Evolutionary conservation across 345 rosid genomes (phyloP).

Genomic region (Hypericum perforatum): DNA sequence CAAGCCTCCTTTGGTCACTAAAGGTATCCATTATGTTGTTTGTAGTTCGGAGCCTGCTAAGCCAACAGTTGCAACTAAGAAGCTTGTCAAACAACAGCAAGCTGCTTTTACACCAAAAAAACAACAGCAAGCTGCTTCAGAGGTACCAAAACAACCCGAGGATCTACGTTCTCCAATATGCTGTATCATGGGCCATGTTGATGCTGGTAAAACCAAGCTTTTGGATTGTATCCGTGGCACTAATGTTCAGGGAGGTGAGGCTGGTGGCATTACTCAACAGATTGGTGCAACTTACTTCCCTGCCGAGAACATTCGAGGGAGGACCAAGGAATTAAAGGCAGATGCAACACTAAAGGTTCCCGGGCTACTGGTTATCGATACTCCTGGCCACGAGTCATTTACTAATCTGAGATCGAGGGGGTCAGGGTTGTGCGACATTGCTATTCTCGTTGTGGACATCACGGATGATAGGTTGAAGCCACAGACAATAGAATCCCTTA

Average conservation of each 20-base stretch:
- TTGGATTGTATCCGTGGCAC: constrained; percentile 95
- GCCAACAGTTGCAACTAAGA: constrained; percentile 22
- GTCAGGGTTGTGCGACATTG: constrained; percentile 92
- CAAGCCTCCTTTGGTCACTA: constrained; percentile 25
- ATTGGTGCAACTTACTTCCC: constrained; percentile 98
- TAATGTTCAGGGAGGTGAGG: constrained; percentile 98
- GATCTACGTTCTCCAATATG: constrained; percentile 88
- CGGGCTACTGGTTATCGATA: constrained; percentile 90
- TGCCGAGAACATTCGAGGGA: constrained; percentile 80
- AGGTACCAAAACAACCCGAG: constrained; percentile 31
- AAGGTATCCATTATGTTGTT: constrained; percentile 30
- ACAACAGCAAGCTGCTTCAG: constrained; percentile 25
- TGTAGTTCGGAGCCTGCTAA: constrained; percentile 26
- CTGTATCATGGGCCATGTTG: constrained; percentile 98
- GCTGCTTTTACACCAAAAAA: no score
- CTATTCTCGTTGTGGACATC: constrained; percentile 91
- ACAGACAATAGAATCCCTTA: constrained; percentile 85
- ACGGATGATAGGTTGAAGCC: constrained; percentile 91
- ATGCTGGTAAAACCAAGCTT: constrained; percentile 93
- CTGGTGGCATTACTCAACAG: constrained; percentile 98
- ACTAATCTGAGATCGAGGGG: constrained; percentile 87
- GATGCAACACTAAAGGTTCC: constrained; percentile 92
- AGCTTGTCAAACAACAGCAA: constrained; percentile 25
- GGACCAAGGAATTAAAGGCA: constrained; percentile 84
- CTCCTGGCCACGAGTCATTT: constrained; percentile 97